Evolutionary conservation across 2,329 filamentous ascomycete species (phyloP), one percentile per base, ranked within the genome.

Genomic region (Fusarium citri): DNA sequence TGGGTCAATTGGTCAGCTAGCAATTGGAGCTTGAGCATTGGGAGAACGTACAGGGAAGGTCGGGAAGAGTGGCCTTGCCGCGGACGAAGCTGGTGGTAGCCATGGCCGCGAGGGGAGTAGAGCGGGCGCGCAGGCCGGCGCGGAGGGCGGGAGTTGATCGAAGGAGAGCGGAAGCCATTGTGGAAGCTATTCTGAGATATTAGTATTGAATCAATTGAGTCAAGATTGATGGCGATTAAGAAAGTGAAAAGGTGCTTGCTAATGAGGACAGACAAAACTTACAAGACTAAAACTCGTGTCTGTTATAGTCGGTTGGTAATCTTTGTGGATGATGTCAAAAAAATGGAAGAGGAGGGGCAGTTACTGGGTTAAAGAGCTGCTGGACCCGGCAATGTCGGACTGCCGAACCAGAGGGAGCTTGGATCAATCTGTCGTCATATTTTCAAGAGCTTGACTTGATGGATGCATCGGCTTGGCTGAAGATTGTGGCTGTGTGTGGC

Each of bases 21-120:
- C 30, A 7, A 15, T 11, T 37, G 28, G 22, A 28, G 7, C 10
- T 42, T 23, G 18, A 12, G 15, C 23, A 25, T 20, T n/a, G 31
- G 28, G 14, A 34, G 20, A 8, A 6, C 22, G 40, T 62, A 87
- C 86, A 88, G 26, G 83, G 74, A n/a, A 98, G 90, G 78, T 98
- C 94, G 70, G 96, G 96, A 43, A 99, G 91, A 43, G 94, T 97
- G 55, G 93, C 95, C 86, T 98, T 98, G 83, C 89, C 90, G 77
- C 94, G 91, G 74, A 91, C 87, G 77, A 97, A 97, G 79, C 88
- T 92, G 75, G 91, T 91, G 81, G 89, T 89, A 72, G 91, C 89
- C 77, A 92, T 84, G 77, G 90, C 88, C 75, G 88, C 86, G 59
- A 85, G 82, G 69, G 87, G 86, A 63, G 88, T 84, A 77, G 88